Evolutionary conservation across 192 early-diverging fungal genomes (phyloP).

Genomic region (Umbelopsis vinacea): DNA sequence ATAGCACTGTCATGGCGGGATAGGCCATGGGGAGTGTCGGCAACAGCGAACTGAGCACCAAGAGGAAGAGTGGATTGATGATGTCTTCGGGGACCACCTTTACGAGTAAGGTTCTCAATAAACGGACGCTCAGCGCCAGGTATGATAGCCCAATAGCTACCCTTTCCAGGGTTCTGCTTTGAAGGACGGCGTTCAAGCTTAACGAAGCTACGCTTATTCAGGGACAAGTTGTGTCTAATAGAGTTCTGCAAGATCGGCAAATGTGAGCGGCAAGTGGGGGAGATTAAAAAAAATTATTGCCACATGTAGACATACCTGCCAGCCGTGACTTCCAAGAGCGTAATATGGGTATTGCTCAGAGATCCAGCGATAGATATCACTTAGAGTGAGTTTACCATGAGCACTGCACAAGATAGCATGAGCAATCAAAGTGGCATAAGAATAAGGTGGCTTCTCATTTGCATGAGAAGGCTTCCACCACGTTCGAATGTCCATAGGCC

Average conservation of each 20-base stretch:
- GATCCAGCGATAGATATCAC: constrained; percentile 86
- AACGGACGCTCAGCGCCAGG: constrained; percentile 30
- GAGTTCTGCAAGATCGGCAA: constrained; percentile 72
- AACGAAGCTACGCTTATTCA: constrained; percentile 76
- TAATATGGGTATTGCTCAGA: constrained; percentile 74
- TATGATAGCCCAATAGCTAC: constrained; percentile 66
- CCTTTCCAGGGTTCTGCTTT: constrained; percentile 64
- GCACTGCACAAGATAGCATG: constrained; percentile 73
- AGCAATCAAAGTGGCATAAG: constrained; percentile 83
- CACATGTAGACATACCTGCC: constrained; percentile 67
- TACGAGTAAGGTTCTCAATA: constrained; percentile 38
- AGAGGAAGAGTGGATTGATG: constrained; percentile 22
- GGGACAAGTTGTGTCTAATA: constrained; percentile 85
- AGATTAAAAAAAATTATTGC: too few species aligned
- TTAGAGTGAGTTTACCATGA: constrained; percentile 68
- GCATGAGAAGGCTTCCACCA: constrained; percentile 40
- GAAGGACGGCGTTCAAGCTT: constrained; percentile 67
- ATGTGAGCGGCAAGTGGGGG: constrained; percentile 12
- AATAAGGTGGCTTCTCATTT: constrained; percentile 71
- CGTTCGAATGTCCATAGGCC: constrained; percentile 22
- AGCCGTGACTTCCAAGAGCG: constrained; percentile 66
- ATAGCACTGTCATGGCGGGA: not conserved
- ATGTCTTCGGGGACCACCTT: constrained; percentile 30
- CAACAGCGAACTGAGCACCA: constrained; percentile 3
- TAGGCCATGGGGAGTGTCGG: not conserved